Evolutionary conservation across 1,284 basidiomycete species (phyloP).

Genomic region (Austroboletus niveus): DNA sequence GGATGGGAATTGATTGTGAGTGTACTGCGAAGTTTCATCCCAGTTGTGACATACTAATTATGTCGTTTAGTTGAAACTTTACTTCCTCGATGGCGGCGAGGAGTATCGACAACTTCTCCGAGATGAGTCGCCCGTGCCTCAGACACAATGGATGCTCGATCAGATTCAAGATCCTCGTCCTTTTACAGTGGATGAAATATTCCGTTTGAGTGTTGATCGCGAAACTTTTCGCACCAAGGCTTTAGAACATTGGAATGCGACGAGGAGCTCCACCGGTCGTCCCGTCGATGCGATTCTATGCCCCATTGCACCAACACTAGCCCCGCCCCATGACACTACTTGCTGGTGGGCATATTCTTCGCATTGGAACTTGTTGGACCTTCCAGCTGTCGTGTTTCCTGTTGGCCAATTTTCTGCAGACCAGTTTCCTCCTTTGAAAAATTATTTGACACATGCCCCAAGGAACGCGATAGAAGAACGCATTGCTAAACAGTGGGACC

Average conservation of each 20-base stretch:
- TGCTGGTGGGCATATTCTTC: constrained; percentile 54
- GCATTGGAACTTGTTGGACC: constrained; percentile 59
- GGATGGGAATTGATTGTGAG: constrained; percentile 53
- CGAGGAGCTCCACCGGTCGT: constrained; percentile 43
- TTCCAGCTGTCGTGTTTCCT: constrained; percentile 53
- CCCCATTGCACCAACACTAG: constrained; percentile 51
- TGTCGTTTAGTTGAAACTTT: constrained; percentile 40
- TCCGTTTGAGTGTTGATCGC: constrained; percentile 44
- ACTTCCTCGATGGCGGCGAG: constrained; percentile 49
- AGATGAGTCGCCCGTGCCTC: constrained; percentile 41
- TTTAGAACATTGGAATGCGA: constrained; percentile 55
- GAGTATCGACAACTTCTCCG: constrained; percentile 44
- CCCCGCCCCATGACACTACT: constrained; percentile 49
- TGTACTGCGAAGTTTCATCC: background rate
- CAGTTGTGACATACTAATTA: constrained; percentile 9
- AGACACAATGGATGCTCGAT: constrained; percentile 47
- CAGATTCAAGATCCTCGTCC: constrained; percentile 37
- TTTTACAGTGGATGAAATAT: constrained; percentile 41
- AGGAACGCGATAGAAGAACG: constrained; percentile 41
- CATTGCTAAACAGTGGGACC: constrained; percentile 44
- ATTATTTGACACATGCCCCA: constrained; percentile 15
- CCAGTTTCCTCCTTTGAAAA: background rate
- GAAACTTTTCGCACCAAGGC: constrained; percentile 43
- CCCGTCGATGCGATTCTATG: constrained; percentile 54
- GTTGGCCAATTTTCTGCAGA: constrained; percentile 30